These are phyloP conservation scores for Diaporthe velutina DNA, from an alignment of 2,329 filamentous ascomycete species.

Conservation along the genomic window DNA sequence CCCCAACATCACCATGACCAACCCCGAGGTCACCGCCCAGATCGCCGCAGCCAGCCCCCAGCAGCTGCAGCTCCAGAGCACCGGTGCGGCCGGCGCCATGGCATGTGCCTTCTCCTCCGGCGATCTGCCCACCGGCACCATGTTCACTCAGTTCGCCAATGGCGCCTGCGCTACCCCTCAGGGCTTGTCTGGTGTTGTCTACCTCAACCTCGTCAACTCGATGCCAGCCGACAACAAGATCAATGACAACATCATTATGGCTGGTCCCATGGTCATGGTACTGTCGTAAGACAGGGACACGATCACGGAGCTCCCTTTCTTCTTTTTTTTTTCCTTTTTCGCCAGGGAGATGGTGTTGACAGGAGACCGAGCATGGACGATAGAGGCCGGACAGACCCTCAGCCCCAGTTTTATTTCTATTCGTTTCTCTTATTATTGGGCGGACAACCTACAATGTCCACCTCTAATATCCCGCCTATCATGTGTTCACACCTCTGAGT, in stretches of 20 bases:
- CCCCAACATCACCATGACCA: constrained; percentile 66
- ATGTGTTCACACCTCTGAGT: constrained; percentile 24
- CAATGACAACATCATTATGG: constrained; percentile 74
- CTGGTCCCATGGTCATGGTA: constrained; percentile 72
- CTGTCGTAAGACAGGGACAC: constrained; percentile 55
- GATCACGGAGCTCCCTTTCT: neutral
- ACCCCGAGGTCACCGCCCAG: constrained; percentile 16
- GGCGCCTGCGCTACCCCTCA: constrained; percentile 72
- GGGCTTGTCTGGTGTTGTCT: constrained; percentile 73
- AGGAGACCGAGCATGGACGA: constrained; percentile 30
- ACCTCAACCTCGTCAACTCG: constrained; percentile 73
- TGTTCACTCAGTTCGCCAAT: constrained; percentile 69
- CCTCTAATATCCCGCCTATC: constrained; percentile 37
- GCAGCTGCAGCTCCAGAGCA: constrained; percentile 62
- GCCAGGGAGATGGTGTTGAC: constrained; percentile 32
- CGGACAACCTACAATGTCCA: constrained; percentile 22
- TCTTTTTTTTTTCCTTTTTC: constrained; percentile 19
- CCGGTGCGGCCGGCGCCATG: constrained; percentile 63
- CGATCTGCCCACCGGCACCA: constrained; percentile 67
- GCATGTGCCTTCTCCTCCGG: constrained; percentile 79
- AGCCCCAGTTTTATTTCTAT: constrained; percentile 28
- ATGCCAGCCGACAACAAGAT: constrained; percentile 64
- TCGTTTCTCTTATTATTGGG: constrained; percentile 32
- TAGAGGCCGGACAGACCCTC: constrained; percentile 33
- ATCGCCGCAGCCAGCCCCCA: constrained; percentile 55